Conservation (phyloP, 768 basidiomycete species). For the Phylloporus scabripes region DNA sequence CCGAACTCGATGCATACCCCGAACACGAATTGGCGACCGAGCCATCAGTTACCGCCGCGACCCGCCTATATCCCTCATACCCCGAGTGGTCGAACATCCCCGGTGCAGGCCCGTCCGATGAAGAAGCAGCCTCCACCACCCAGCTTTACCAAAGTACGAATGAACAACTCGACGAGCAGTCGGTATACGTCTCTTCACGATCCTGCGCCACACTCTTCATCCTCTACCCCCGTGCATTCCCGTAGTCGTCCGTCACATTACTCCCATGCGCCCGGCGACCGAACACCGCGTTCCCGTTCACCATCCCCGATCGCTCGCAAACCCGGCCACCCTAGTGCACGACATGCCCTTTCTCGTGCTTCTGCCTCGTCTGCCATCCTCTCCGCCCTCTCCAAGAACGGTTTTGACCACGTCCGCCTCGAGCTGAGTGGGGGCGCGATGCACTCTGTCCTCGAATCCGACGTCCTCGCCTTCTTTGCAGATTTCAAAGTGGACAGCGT, state of each 20-base stretch:
- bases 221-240: constrained; percentile 30
- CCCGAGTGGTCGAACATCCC: constrained; percentile 24
- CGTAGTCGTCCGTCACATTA: constrained; percentile 25
- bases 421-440: constrained; percentile 42
- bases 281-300: constrained; percentile 29
- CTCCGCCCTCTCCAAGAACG: constrained; percentile 54
- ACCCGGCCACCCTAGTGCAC: constrained; percentile 31
- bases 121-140: constrained; percentile 23
- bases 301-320: constrained; percentile 40
- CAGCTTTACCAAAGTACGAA: constrained; percentile 22
- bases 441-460: constrained; percentile 55
- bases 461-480: constrained; percentile 62
- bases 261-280: constrained; percentile 14
- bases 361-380: constrained; percentile 18
- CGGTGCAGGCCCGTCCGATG: constrained; percentile 25
- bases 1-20: constrained; percentile 28
- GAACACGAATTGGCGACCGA: constrained; percentile 17
- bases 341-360: constrained; percentile 19
- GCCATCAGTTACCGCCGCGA: constrained; percentile 27
- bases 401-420: constrained; percentile 61
- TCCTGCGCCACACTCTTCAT: constrained; percentile 28
- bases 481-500: constrained; percentile 71
- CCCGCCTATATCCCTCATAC: constrained; percentile 20
- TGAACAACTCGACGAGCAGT: constrained; percentile 21
- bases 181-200: constrained; percentile 22